phyloP scores from a whole-genome alignment of 495 filamentous ascomycete species.

The Pyronema omphalodes region DNA sequence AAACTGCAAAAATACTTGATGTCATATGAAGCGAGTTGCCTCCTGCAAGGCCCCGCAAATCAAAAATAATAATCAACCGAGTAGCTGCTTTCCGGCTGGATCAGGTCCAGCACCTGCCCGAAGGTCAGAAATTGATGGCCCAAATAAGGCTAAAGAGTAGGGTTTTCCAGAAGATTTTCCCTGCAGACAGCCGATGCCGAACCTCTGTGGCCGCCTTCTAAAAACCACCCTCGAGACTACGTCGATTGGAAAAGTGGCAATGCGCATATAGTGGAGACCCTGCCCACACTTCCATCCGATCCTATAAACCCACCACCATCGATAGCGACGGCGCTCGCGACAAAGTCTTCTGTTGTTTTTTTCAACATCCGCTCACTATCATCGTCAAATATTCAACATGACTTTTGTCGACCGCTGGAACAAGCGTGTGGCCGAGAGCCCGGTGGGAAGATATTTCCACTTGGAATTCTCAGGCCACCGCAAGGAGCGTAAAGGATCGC shows the following conservation, averaged over 20 bases:
- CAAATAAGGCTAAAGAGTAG: background rate
- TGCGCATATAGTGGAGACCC: slow-evolving; percentile 1
- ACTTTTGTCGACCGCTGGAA: slow-evolving; percentile 23
- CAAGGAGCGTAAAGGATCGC: slow-evolving; percentile 50
- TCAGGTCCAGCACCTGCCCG: background rate
- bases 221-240: background rate
- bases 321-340: background rate
- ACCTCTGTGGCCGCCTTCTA: background rate
- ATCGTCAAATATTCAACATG: slow-evolving; percentile 7
- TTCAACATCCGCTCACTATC: no score
- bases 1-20: no score
- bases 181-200: background rate
- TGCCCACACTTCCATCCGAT: background rate
- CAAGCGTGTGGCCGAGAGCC: slow-evolving; percentile 18
- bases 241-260: background rate
- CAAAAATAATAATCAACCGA: no score
- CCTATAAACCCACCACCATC: background rate
- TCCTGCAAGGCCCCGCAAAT: no score
- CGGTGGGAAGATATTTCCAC: slow-evolving; percentile 53
- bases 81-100: background rate
- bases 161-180: background rate
- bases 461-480: slow-evolving; percentile 57
- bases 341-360: background rate
- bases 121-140: background rate
- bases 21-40: no score